Conservation (phyloP, 768 basidiomycete genomes). For the Boletus insuetus region DNA sequence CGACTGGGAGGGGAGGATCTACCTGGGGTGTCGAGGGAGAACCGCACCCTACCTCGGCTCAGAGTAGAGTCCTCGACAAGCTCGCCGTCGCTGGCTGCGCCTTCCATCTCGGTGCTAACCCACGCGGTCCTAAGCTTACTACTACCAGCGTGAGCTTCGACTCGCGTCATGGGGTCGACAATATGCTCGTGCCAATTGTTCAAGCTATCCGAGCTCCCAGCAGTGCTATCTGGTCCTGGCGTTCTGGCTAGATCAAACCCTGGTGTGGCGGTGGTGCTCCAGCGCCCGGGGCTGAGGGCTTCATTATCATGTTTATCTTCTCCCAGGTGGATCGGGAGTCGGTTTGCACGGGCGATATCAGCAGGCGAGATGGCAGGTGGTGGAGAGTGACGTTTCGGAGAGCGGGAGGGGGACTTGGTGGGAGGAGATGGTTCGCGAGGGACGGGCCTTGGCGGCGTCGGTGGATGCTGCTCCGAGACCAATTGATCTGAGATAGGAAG, state of each 20-base stretch:
- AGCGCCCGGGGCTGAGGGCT: slow-evolving; percentile 51
- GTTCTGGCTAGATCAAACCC: slow-evolving; percentile 40
- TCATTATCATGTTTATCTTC: slow-evolving; percentile 31
- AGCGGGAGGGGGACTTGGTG: slow-evolving; percentile 21
- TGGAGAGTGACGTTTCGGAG: slow-evolving; percentile 33
- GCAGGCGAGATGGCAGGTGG: slow-evolving; percentile 29
- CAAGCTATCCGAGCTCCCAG: slow-evolving; percentile 19
- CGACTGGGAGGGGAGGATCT: slow-evolving; percentile 11
- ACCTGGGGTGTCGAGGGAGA: slow-evolving; percentile 17
- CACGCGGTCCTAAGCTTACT: slow-evolving; percentile 29
- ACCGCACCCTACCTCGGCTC: slow-evolving; percentile 13
- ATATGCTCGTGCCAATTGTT: slow-evolving; percentile 29
- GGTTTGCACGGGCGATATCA: slow-evolving; percentile 31
- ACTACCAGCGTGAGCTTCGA: slow-evolving; percentile 16
- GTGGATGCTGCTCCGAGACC: slow-evolving; percentile 12
- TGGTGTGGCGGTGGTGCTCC: slow-evolving; percentile 79
- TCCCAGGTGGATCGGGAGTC: slow-evolving; percentile 20
- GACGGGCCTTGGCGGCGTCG: slow-evolving; percentile 18
- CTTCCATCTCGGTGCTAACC: slow-evolving; percentile 47
- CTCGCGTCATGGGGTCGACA: slow-evolving; percentile 30
- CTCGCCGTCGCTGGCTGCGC: slow-evolving; percentile 27
- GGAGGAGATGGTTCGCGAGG: slow-evolving; percentile 28
- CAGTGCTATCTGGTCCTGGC: slow-evolving; percentile 12
- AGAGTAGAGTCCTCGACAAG: slow-evolving; percentile 18
- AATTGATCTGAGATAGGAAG: slow-evolving; percentile 14